phyloP scores from a whole-genome alignment of 257 asterid genomes.

The Jaltomata sinuosa region DNA sequence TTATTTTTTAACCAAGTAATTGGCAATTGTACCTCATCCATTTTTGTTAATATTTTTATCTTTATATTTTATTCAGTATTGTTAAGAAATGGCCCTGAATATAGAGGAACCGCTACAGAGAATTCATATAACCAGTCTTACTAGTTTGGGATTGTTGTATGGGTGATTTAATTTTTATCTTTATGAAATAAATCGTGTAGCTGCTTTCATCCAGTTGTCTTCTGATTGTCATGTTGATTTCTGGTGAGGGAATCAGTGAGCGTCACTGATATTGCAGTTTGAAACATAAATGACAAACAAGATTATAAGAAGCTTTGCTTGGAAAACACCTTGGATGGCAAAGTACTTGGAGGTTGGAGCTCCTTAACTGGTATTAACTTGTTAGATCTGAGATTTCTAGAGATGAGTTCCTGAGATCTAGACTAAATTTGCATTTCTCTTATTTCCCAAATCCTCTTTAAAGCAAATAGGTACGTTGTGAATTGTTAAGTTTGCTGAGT shows the following conservation, averaged over 20 bases:
- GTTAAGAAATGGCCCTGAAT: background rate
- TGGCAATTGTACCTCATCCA: background rate
- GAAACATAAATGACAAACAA: background rate
- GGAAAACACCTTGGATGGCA: background rate
- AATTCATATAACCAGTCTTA: background rate
- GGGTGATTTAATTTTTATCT: background rate
- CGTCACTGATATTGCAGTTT: background rate
- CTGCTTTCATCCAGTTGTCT: background rate
- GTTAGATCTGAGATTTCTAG: background rate
- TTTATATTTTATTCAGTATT: background rate
- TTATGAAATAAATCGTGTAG: background rate
- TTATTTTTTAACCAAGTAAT: background rate
- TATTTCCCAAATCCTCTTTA: background rate
- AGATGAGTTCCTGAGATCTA: background rate
- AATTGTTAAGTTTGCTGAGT: background rate
- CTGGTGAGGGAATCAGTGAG: background rate
- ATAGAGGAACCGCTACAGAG: background rate
- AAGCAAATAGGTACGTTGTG: background rate
- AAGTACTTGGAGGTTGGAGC: background rate
- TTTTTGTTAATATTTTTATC: background rate
- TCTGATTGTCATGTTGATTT: background rate
- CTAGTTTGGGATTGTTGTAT: background rate
- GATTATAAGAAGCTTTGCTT: slow-evolving; percentile 45
- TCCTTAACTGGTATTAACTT: background rate
- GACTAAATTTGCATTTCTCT: background rate